Evolutionary conservation across 768 basidiomycete genomes (phyloP).

Genomic region (Lactarius indigo): DNA sequence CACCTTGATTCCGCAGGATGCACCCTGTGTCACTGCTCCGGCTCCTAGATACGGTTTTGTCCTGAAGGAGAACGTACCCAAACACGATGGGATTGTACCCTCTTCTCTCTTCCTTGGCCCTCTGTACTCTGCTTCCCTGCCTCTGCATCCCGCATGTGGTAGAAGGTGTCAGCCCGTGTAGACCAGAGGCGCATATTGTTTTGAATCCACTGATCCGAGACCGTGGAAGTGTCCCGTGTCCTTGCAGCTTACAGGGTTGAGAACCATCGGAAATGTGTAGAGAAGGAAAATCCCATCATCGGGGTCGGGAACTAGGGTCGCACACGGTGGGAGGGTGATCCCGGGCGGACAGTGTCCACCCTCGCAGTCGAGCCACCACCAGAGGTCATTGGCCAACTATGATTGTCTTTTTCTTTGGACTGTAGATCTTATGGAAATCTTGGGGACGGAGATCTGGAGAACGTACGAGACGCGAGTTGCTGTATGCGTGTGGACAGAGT

Average conservation of each 20-base stretch:
- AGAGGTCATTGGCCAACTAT: neutral
- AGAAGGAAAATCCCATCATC: constrained; percentile 65
- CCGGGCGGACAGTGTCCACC: neutral
- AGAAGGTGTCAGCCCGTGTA: constrained; percentile 41
- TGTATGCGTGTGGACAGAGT: too few relatives aligned
- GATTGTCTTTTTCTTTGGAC: neutral
- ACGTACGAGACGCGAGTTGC: too few relatives aligned
- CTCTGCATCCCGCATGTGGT: neutral
- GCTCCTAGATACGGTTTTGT: constrained; percentile 67
- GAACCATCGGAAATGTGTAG: constrained; percentile 38
- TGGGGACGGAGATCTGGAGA: too few relatives aligned
- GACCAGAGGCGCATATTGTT: constrained; percentile 52
- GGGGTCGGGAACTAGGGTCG: constrained; percentile 48
- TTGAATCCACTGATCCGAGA: constrained; percentile 63
- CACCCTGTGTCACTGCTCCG: constrained; percentile 84
- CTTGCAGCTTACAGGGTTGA: constrained; percentile 33
- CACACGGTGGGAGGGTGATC: constrained; percentile 29
- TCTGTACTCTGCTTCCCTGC: neutral
- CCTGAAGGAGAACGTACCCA: constrained; percentile 57
- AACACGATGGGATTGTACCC: constrained; percentile 34
- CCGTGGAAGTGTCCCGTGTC: constrained; percentile 43
- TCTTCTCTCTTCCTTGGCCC: constrained; percentile 1
- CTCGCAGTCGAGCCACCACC: neutral
- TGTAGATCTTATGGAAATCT: too few relatives aligned
- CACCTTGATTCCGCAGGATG: constrained; percentile 83